A percentile compares a stretch with the other conserved stretches of the same genome.
These are phyloP conservation scores for Carex littledalei DNA, from an alignment of 176 grass and related monocot genomes.

Conservation along the genomic window DNA sequence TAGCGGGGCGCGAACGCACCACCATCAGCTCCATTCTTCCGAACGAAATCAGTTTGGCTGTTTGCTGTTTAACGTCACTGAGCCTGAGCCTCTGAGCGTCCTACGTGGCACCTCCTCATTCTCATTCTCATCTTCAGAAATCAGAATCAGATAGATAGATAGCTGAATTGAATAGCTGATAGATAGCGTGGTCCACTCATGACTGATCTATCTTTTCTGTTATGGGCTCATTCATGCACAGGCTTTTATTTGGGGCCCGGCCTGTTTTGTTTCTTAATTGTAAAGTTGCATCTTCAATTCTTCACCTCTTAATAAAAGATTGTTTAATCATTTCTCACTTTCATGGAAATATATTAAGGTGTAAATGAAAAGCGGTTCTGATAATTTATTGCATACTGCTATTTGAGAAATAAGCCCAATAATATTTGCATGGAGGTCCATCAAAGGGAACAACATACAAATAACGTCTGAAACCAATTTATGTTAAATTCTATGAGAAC, in stretches of 20 bases:
- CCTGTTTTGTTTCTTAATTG: background rate
- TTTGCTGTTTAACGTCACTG: background rate
- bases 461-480: background rate
- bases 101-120: conserved; percentile 4
- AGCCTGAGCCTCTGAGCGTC: background rate
- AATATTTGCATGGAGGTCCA: background rate
- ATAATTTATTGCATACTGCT: background rate
- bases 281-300: background rate
- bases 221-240: background rate
- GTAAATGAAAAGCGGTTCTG: background rate
- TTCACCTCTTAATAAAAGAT: too few species aligned
- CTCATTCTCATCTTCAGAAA: background rate
- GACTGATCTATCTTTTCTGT: background rate
- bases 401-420: background rate
- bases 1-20: background rate
- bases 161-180: background rate
- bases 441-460: background rate
- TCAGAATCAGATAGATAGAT: too few species aligned
- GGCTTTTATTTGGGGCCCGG: background rate
- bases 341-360: background rate
- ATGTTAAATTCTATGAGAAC: conserved; percentile 15
- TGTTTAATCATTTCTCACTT: too few species aligned
- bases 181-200: background rate
- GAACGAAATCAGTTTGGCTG: background rate
- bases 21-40: conserved; percentile 17